These are phyloP conservation scores for Stygiomarasmius scandens DNA, from an alignment of 1,284 basidiomycete genomes.

Conservation along the genomic window DNA sequence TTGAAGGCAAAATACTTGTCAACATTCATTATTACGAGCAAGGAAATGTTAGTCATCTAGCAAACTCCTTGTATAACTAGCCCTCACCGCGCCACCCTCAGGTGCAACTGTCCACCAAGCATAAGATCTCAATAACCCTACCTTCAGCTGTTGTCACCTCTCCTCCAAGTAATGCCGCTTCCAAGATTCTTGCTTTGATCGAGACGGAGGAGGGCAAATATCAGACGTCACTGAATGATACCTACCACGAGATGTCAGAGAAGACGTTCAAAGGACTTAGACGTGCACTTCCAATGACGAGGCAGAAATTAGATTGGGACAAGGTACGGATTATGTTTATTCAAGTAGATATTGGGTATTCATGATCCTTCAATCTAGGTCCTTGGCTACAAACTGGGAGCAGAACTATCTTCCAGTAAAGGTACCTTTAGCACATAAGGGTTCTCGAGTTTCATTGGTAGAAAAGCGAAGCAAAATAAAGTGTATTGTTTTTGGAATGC, in stretches of 20 bases:
- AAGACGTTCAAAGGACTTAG: slow-evolving; percentile 90
- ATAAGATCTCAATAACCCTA: slow-evolving; percentile 66
- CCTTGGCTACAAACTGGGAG: slow-evolving; percentile 83
- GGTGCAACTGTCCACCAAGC: slow-evolving; percentile 86
- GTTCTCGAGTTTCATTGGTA: neutral
- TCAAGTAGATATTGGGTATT: neutral
- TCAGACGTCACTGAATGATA: slow-evolving; percentile 76
- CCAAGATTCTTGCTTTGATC: slow-evolving; percentile 81
- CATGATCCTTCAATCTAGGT: slow-evolving; percentile 47
- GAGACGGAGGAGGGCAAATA: slow-evolving; percentile 78
- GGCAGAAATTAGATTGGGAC: slow-evolving; percentile 94
- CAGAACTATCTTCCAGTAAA: slow-evolving; percentile 77
- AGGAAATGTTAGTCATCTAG: slow-evolving; percentile 70
- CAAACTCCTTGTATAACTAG: slow-evolving; percentile 3
- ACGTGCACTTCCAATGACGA: slow-evolving; percentile 87
- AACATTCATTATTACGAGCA: slow-evolving; percentile 97
- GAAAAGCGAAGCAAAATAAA: neutral
- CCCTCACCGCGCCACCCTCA: slow-evolving; percentile 33
- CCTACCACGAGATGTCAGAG: slow-evolving; percentile 86
- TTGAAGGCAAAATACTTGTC: slow-evolving; percentile 71
- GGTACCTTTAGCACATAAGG: slow-evolving; percentile 50
- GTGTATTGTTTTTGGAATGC: neutral
- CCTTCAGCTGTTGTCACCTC: slow-evolving; percentile 57
- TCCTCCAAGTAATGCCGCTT: slow-evolving; percentile 56
- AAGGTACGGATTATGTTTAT: slow-evolving; percentile 53